Evolutionary conservation across 805 yeast genomes (phyloP), one percentile per base, ranked within the genome.

Genomic region (Hanseniaspora taiwanica): DNA sequence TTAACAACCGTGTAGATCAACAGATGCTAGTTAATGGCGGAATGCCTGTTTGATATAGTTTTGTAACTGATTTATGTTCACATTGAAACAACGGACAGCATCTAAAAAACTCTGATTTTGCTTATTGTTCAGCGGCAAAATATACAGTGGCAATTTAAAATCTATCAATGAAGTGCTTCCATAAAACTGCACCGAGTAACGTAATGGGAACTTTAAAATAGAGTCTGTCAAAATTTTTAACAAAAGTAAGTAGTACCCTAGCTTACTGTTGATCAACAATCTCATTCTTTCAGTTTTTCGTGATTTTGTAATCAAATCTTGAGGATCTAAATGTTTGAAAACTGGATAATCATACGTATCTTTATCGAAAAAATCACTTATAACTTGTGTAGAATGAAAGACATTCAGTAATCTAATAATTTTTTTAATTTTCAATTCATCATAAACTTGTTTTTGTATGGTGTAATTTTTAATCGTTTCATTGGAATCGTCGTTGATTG

Each of bases 1-100:
- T 80, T 1, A 63, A 60, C 0, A 56, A 54, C 6, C 47, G 40
- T 3, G 53, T 76, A 37, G 85, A 81, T 50, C 50, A 55, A 29
- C 82, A 77, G 53, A 48, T 55, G 8, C 54, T 78, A 42, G 76
- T 72, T 18, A 47, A 56, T 24, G 64, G 53, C 16, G 81, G 78
- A 27, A 51, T 53, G 42, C 51, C 50, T 18, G 21, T 20, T 18
- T 33, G 17, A 56, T 44, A 46, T 49, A 53, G 45, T 54, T 56
- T 20, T 42, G 54, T 20, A 52, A 31, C 40, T 56, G 61, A 36
- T 46, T 36, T 21, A 56, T 44, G 40, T 56, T 42, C 17, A 36
- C 42, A 42, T 55, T 54, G 21, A 55, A 49, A 16, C 38, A 41
- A 16, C 40, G 37, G 3, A 55, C 36, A 8, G 55, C 60, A 18